Evolutionary conservation across 116 monocot species (phyloP).

Genomic region (Iris pallida): DNA sequence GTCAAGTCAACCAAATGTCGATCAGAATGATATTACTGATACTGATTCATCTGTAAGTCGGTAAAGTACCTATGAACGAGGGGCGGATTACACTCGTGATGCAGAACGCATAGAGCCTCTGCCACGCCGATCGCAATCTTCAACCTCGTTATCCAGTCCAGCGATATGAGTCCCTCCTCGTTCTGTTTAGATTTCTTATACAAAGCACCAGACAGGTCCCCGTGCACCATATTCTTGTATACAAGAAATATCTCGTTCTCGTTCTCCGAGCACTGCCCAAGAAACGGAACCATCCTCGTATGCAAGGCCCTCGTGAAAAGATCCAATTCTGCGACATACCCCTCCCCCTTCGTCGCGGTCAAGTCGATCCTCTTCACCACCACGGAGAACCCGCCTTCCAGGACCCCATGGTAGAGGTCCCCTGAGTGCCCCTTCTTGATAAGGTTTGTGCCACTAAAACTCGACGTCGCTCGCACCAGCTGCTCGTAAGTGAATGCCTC

Average conservation of each 20-base stretch:
- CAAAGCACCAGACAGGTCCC: conserved; percentile 53
- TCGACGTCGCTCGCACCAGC: conserved; percentile 41
- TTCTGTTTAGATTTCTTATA: conserved; percentile 28
- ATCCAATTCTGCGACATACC: conserved; percentile 56
- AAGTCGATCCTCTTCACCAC: conserved; percentile 66
- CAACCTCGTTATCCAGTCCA: conserved; percentile 89
- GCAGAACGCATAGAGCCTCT: conserved; percentile 75
- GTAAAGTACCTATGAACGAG: conserved; percentile 72
- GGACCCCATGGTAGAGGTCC: conserved; percentile 57
- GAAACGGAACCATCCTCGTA: conserved; percentile 53
- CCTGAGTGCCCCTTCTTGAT: conserved; percentile 78
- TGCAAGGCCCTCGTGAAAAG: conserved; percentile 50
- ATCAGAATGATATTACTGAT: no score
- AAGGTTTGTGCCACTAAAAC: conserved; percentile 45
- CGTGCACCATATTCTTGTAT: conserved; percentile 55
- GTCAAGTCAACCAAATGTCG: no score
- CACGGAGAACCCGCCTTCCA: conserved; percentile 44
- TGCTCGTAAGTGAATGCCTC: conserved; percentile 59
- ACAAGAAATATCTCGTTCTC: conserved; percentile 71
- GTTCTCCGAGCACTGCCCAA: conserved; percentile 71
- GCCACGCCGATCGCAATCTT: conserved; percentile 87
- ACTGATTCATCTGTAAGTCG: not conserved
- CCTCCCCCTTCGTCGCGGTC: conserved; percentile 22
- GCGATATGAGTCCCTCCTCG: conserved; percentile 51
- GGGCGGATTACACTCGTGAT: conserved; percentile 69